These are phyloP conservation scores for Chalara sp. DNA, from an alignment of 2,329 filamentous ascomycete genomes.

Conservation along the genomic window DNA sequence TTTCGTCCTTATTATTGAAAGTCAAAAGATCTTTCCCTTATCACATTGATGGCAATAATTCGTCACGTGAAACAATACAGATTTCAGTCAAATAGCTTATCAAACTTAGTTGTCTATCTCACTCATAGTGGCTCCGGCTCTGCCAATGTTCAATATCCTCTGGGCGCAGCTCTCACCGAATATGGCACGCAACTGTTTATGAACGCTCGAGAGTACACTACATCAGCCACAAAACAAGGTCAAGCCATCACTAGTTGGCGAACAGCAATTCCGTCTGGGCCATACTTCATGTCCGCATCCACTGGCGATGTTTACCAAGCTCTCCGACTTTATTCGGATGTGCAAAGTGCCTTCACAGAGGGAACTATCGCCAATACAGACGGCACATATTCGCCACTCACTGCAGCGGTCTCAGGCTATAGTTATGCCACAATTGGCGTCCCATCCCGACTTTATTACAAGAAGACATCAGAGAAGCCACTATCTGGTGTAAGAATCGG, in stretches of 20 bases:
- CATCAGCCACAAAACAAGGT: slow-evolving; percentile 11
- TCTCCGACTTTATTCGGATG: slow-evolving; percentile 42
- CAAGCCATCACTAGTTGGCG: slow-evolving; percentile 7
- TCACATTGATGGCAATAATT: no score
- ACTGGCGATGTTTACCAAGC: slow-evolving; percentile 40
- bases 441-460: slow-evolving; percentile 54
- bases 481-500: slow-evolving; percentile 54
- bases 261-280: slow-evolving; percentile 33
- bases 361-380: slow-evolving; percentile 30
- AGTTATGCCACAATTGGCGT: slow-evolving; percentile 42
- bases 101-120: slow-evolving; percentile 13
- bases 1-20: no score
- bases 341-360: slow-evolving; percentile 42
- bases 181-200: slow-evolving; percentile 20
- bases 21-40: no score
- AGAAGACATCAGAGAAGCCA: slow-evolving; percentile 44
- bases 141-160: slow-evolving; percentile 9
- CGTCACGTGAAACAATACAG: no score
- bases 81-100: no score
- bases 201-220: slow-evolving; percentile 9
- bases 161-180: slow-evolving; percentile 9
- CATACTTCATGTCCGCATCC: slow-evolving; percentile 40
- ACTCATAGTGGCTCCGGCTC: slow-evolving; percentile 7
- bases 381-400: slow-evolving; percentile 36
- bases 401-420: slow-evolving; percentile 32